These are phyloP conservation scores for Coniochaeta prunicola DNA, from an alignment of 2,329 filamentous ascomycete species.

Conservation along the genomic window DNA sequence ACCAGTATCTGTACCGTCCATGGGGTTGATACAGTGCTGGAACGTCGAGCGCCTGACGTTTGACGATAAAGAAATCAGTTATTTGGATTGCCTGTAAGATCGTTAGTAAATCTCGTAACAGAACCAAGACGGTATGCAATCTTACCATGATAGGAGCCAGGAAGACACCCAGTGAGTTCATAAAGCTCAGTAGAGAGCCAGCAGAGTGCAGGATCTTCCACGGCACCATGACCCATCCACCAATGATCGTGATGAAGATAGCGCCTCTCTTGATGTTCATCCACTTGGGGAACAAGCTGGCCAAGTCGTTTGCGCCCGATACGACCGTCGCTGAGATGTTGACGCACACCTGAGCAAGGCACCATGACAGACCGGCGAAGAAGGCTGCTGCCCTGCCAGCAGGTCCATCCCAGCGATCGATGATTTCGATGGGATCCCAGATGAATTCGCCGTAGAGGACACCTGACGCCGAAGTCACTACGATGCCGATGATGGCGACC, in stretches of 20 bases:
- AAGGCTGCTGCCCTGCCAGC: conserved; percentile 30
- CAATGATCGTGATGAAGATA: conserved; percentile 42
- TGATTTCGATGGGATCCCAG: conserved; percentile 40
- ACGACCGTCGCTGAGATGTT: conserved; percentile 50
- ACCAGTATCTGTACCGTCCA: conserved; percentile 35
- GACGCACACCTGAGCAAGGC: conserved; percentile 45
- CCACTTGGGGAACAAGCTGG: conserved; percentile 13
- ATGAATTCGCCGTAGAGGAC: conserved; percentile 29
- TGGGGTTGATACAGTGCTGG: conserved; percentile 24
- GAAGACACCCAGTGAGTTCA: conserved; percentile 52
- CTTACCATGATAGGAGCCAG: conserved; percentile 56
- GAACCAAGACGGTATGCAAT: conserved; percentile 44
- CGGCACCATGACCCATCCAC: conserved; percentile 50
- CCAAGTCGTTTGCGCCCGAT: conserved; percentile 45
- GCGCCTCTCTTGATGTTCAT: conserved; percentile 49
- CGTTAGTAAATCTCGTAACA: conserved; percentile 36
- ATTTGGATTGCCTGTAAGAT: conserved; percentile 15
- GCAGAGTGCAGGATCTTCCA: conserved; percentile 59
- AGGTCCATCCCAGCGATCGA: conserved; percentile 33
- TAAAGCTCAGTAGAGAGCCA: conserved; percentile 53
- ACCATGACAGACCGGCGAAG: conserved; percentile 32
- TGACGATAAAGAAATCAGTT: conserved; percentile 7
- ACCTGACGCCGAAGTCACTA: conserved; percentile 42
- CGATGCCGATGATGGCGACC: conserved; percentile 41
- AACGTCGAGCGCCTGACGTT: conserved; percentile 8